phyloP scores from a whole-genome alignment of 2,329 filamentous ascomycete species.

The Taxawa tesnikishii region DNA sequence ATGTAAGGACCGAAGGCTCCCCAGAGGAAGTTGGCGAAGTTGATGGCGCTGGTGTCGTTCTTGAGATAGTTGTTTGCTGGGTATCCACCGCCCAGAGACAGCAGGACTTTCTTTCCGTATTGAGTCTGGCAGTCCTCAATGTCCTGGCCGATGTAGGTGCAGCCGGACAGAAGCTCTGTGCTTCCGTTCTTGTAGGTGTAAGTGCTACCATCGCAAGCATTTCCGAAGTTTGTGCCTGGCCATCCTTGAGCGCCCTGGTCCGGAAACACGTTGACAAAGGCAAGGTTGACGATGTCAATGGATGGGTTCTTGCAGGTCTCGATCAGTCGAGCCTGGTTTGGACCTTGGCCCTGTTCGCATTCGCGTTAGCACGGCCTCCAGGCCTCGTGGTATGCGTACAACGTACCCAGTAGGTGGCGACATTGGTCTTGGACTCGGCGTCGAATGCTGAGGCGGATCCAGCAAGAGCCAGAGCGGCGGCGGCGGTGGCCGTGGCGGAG shows the following conservation, averaged over 20 bases:
- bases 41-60: slow-evolving; percentile 33
- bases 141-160: slow-evolving; percentile 48
- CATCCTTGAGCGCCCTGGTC: slow-evolving; percentile 30
- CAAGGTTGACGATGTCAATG: slow-evolving; percentile 44
- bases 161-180: slow-evolving; percentile 36
- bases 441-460: slow-evolving; percentile 28
- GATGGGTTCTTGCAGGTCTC: slow-evolving; percentile 39
- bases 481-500: slow-evolving; percentile 18
- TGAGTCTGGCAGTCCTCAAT: slow-evolving; percentile 47
- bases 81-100: slow-evolving; percentile 60
- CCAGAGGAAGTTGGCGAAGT: slow-evolving; percentile 54
- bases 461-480: slow-evolving; percentile 19
- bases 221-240: slow-evolving; percentile 44
- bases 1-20: slow-evolving; percentile 25
- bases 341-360: slow-evolving; percentile 36
- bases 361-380: background rate
- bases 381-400: background rate
- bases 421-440: slow-evolving; percentile 30
- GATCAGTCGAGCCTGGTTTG: slow-evolving; percentile 32
- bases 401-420: slow-evolving; percentile 41
- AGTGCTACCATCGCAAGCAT: slow-evolving; percentile 34
- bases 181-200: slow-evolving; percentile 25
- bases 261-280: slow-evolving; percentile 44
- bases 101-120: slow-evolving; percentile 56
- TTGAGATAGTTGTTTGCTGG: slow-evolving; percentile 42